Conservation (phyloP, 2,329 filamentous ascomycete genomes). For the Phaeophleospora eucalypticola region DNA sequence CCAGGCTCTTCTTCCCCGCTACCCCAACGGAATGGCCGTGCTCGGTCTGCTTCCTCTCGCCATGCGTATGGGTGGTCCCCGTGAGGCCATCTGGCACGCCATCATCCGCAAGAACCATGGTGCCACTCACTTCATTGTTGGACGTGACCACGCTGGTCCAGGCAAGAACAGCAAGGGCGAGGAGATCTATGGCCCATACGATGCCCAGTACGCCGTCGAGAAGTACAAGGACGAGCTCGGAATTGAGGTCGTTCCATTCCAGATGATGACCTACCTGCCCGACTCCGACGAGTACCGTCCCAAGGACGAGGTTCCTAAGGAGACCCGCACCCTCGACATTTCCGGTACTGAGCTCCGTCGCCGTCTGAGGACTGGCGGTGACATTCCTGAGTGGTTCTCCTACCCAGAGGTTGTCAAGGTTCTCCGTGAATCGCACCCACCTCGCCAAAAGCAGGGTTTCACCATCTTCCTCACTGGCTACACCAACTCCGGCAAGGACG, state of each 20-base stretch:
- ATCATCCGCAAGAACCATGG: constrained; percentile 99
- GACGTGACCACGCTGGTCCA: constrained; percentile 94
- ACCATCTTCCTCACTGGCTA: constrained; percentile 97
- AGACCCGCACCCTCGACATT: constrained; percentile 67
- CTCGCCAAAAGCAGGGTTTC: constrained; percentile 89
- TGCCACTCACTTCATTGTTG: constrained; percentile 98
- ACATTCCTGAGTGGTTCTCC: constrained; percentile 99
- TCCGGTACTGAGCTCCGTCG: constrained; percentile 74
- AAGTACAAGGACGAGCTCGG: constrained; percentile 95
- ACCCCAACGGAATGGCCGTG: constrained; percentile 98
- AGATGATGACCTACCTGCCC: constrained; percentile 98
- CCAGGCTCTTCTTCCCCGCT: constrained; percentile 91
- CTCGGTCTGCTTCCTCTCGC: constrained; percentile 90
- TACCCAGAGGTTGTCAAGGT: constrained; percentile 98
- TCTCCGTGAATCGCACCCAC: constrained; percentile 91
- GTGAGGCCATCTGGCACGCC: constrained; percentile 98
- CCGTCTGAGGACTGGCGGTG: constrained; percentile 82
- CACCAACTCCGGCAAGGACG: constrained; percentile 95
- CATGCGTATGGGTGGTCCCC: constrained; percentile 98
- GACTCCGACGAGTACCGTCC: constrained; percentile 96
- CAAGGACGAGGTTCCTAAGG: constrained; percentile 80
- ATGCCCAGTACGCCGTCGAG: constrained; percentile 92
- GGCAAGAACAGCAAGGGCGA: constrained; percentile 97
- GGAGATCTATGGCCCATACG: constrained; percentile 97
- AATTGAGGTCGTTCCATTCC: constrained; percentile 98